Conservation (phyloP, 371 early-diverging fungal species). For the Rhizomucor pusillus region DNA sequence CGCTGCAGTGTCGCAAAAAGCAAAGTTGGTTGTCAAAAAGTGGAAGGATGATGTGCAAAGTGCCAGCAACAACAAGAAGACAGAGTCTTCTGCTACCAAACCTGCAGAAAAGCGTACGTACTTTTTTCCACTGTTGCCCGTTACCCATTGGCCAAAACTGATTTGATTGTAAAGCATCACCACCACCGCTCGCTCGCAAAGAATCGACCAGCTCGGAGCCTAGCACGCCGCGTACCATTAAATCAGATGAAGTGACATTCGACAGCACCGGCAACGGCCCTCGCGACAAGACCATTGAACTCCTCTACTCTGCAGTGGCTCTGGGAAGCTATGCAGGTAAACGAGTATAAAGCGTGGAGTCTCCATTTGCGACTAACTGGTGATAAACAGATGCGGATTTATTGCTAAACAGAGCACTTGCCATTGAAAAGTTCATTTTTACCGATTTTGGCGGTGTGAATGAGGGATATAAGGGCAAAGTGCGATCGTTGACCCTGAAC, state of each 20-base stretch:
- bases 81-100: conserved; percentile 19
- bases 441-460: conserved; percentile 45
- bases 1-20: conserved; percentile 54
- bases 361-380: too few relatives aligned
- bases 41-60: conserved; percentile 76
- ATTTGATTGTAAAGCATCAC: too few relatives aligned
- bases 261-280: conserved; percentile 63
- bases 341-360: too few relatives aligned
- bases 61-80: conserved; percentile 3
- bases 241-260: conserved; percentile 60
- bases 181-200: conserved; percentile 1
- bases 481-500: conserved; percentile 82
- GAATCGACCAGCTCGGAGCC: conserved; percentile 25
- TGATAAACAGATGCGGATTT: conserved; percentile 55
- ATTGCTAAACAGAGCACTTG: conserved; percentile 58
- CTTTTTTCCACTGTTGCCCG: too few relatives aligned
- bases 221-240: conserved; percentile 54
- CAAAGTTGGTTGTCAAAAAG: conserved; percentile 70
- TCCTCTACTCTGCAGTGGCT: conserved; percentile 82
- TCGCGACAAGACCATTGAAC: conserved; percentile 82
- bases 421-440: conserved; percentile 70
- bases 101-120: conserved; percentile 13
- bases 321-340: conserved; percentile 68
- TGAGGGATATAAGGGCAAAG: conserved; percentile 72
- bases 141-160: too few relatives aligned